A percentile compares a stretch with the other conserved stretches of the same genome.
These are phyloP conservation scores for Hirsutella minnesotensis DNA, from an alignment of 2,329 filamentous ascomycete species.

Conservation along the genomic window DNA sequence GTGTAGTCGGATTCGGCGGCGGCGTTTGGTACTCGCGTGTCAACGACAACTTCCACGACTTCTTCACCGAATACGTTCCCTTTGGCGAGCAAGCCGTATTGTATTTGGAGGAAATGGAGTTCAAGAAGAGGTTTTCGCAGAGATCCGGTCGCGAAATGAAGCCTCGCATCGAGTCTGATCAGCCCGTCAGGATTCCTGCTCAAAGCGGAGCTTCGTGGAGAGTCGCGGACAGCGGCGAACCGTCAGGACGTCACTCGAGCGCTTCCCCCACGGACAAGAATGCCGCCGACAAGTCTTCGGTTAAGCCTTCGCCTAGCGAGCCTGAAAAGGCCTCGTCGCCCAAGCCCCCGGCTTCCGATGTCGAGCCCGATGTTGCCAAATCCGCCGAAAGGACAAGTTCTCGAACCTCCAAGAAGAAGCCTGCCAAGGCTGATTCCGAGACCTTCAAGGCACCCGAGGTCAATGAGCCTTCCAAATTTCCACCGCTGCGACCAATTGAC, in stretches of 20 bases:
- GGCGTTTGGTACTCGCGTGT: conserved; percentile 87
- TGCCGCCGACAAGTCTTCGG: conserved; percentile 7
- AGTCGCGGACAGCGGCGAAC: conserved; percentile 50
- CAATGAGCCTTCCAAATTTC: conserved; percentile 52
- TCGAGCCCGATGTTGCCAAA: conserved; percentile 15
- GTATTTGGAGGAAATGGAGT: conserved; percentile 91
- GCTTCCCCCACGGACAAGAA: conserved; percentile 28
- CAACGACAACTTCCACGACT: conserved; percentile 97
- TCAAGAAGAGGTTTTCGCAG: conserved; percentile 68
- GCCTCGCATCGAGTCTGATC: conserved; percentile 40
- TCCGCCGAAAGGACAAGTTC: conserved; percentile 19
- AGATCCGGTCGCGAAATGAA: conserved; percentile 32
- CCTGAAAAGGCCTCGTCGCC: conserved; percentile 18
- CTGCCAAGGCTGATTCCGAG: conserved; percentile 17
- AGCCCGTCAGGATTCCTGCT: conserved; percentile 70
- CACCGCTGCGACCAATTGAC: conserved; percentile 61
- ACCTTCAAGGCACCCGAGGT: conserved; percentile 47
- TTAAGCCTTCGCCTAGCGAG: conserved; percentile 14
- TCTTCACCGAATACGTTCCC: conserved; percentile 94
- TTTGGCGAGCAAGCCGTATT: conserved; percentile 90
- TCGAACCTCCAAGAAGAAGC: conserved; percentile 8
- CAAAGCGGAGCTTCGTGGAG: conserved; percentile 79
- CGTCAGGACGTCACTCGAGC: conserved; percentile 49
- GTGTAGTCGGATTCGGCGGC: conserved; percentile 68
- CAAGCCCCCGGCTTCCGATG: conserved; percentile 13